Conservation (phyloP, 192 early-diverging fungal species). For the Lobosporangium transversale region DNA sequence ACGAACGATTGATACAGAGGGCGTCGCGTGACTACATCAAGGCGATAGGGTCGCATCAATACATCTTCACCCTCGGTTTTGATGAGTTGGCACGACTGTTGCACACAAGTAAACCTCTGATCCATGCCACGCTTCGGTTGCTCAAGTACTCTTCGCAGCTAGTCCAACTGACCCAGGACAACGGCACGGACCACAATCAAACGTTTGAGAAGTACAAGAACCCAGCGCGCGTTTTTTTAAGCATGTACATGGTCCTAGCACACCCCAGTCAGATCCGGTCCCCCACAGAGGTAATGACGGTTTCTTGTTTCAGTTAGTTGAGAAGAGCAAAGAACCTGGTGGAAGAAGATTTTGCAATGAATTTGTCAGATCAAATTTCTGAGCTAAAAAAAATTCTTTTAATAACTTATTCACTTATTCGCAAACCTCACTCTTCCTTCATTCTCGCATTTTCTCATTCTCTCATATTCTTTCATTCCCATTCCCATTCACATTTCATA, state of each 20-base stretch:
- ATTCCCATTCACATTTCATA: background rate
- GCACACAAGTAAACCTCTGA: constrained; percentile 44
- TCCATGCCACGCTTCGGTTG: constrained; percentile 54
- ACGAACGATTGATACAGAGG: constrained; percentile 12
- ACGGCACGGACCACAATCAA: background rate
- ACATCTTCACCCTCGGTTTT: constrained; percentile 32
- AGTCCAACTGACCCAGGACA: constrained; percentile 10
- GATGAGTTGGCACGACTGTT: constrained; percentile 35
- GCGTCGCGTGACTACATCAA: constrained; percentile 39
- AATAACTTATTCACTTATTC: no score
- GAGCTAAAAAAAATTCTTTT: no score
- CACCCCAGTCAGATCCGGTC: constrained; percentile 72
- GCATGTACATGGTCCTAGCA: constrained; percentile 75
- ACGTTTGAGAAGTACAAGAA: constrained; percentile 14
- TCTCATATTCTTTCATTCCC: background rate
- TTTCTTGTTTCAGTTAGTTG: no score
- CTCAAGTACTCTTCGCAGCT: constrained; percentile 39
- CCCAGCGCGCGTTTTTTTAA: constrained; percentile 71
- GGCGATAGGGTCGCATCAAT: constrained; percentile 37
- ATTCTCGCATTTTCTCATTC: no score
- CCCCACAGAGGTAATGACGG: constrained; percentile 52
- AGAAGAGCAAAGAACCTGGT: constrained; percentile 66
- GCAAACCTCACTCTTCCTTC: no score
- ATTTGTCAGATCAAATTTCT: background rate
- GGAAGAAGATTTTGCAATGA: constrained; percentile 5